Evolutionary conservation across 768 basidiomycete species (phyloP).

Genomic region (Suillus sp.): DNA sequence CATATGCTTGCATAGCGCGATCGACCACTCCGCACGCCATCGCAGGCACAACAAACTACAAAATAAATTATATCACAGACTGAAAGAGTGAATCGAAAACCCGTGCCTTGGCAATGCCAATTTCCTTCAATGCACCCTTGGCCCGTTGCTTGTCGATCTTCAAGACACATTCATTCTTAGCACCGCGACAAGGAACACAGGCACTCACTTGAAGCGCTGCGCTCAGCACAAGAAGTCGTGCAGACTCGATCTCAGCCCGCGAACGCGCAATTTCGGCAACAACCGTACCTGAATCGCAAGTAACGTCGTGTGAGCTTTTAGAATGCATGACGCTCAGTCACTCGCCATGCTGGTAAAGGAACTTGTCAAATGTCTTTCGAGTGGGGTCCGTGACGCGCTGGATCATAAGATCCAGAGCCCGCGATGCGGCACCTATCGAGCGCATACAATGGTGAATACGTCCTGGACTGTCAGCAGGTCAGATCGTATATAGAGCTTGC

Average conservation of each 20-base stretch:
- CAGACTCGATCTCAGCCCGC: constrained; percentile 89
- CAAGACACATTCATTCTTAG: not conserved
- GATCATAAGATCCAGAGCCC: constrained; percentile 85
- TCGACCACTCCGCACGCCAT: constrained; percentile 91
- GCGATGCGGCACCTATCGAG: constrained; percentile 85
- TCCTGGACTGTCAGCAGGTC: constrained; percentile 63
- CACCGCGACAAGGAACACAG: not conserved
- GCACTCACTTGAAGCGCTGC: constrained; percentile 77
- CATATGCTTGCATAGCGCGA: constrained; percentile 93
- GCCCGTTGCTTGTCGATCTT: constrained; percentile 90
- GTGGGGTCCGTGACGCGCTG: constrained; percentile 89
- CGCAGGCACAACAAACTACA: constrained; percentile 89
- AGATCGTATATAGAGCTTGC: constrained; percentile 5
- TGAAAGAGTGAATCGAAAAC: constrained; percentile 1
- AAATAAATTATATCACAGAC: not conserved
- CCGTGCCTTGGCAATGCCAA: constrained; percentile 91
- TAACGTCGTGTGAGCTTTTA: not conserved
- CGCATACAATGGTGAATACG: constrained; percentile 99
- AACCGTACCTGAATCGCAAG: constrained; percentile 66
- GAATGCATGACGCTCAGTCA: constrained; percentile 5
- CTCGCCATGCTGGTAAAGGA: constrained; percentile 86
- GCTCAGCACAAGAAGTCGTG: constrained; percentile 85
- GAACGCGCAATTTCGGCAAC: constrained; percentile 89
- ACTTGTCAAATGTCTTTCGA: constrained; percentile 93
- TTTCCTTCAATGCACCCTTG: constrained; percentile 96